Base-by-base conservation (phyloP, 768 basidiomycete species). In the Boletus vermiculosoides region DNA sequence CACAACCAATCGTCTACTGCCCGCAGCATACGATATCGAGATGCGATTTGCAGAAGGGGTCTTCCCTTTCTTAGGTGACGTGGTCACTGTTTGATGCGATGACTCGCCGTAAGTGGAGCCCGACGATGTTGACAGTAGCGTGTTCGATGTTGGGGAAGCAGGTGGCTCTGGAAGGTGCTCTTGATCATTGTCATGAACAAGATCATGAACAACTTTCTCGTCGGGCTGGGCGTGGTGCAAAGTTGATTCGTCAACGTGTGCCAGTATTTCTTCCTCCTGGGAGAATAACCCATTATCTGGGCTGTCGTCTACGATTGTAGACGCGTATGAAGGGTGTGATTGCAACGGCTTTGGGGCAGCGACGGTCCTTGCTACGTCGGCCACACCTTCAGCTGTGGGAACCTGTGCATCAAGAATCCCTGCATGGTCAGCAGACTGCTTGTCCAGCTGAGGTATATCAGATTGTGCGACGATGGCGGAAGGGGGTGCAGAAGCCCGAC, bases 1-100 rank as follows among this genome's bases (percentile, higher is more conserved):
- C 56, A 98, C 79, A 28, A 97, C 88, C 49, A 99, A 78, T 40
- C 97, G 82, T 48, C 92, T 80, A 56, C 87, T 87, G 49, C 93
- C 94, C 44, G 87, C 87, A 54, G 94, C 93, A 73, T 97, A 99
- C 0, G 96, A 90, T 70, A 98, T 94, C 9, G 95, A 97, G n/a
- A 99, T 74, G 18, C 90, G 83, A 63, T 92, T 92, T 31, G 89
- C 86, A 41, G 90, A 90, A 10, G 90, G 87, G 0, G 77, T 75
- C 60, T 75, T 78, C 15, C 71, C 73, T 20, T 71, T 65, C 60
- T 80, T 81, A 12, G 62, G 52, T 34, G 54, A 50, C 31, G 52
- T 39, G 22, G 44, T 50, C 46, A 67, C 57, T 48, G 68, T 73
- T n/a, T 73, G 69, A 30, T 75, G 68, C 0, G 74, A 74, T 12